Base-by-base conservation (phyloP, 441 rosid species). In the Syzygium malaccense region DNA sequence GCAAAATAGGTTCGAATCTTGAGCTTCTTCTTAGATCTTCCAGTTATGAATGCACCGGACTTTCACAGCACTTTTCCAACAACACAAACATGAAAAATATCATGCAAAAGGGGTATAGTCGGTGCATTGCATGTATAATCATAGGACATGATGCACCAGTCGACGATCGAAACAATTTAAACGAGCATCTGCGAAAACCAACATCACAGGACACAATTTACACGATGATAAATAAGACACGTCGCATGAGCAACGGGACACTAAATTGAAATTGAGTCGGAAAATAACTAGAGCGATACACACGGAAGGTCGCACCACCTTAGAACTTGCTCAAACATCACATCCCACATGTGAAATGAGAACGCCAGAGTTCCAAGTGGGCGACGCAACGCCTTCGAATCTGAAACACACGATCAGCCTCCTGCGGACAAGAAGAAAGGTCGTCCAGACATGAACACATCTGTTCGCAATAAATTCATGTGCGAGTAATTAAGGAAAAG, bases 191-290 rank as follows among this genome's bases (percentile, higher is more conserved):
- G 17, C 9, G 5, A 37, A 71, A 37, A 51, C 2, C 13, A 12
- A 12, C 5, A 37, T 71, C 49, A 37, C 1, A 23, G 28, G 80
- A 25, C 9, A 37, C 6, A 17, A 17, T 7, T 37, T 7, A 17
- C 5, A 33, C 12, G 23, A 64, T 64, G 13, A 64, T 64, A 1
- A 3, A 30, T 30, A 30, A 11, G 80, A 37, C 8, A 37, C 15
- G 51, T 11, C 8, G 7, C 6, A 4, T 18, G 14, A 4, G 45
- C 26, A 32, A 1, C 4, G 10, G 19, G 2, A 19, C 10, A 3
- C 3, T 0, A 2, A 30, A 30, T 7, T 7, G 8, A 71, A 20
- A 37, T 3, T 2, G 8, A 71, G n/a, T 25, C 0, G 8, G 11
- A 20, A 41, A 45, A 20, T 20, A 41, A 37, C 80, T 5, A 2